Conservation (phyloP, 805 yeast genomes). For the Torulaspora maleeae region DNA sequence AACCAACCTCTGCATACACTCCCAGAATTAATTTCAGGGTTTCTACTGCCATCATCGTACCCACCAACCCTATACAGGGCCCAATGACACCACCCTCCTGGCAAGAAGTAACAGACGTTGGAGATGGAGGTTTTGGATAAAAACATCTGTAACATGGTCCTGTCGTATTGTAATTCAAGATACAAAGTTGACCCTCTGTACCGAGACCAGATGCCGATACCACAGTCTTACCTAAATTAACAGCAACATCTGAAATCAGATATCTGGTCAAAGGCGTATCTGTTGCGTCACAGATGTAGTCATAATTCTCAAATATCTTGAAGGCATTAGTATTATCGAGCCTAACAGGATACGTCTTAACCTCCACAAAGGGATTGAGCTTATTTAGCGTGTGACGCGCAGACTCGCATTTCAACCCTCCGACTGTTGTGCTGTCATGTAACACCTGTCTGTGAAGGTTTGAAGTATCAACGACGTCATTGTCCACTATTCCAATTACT, state of each 20-base stretch:
- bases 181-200: slow-evolving; percentile 83
- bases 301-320: slow-evolving; percentile 58
- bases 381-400: slow-evolving; percentile 52
- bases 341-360: slow-evolving; percentile 49
- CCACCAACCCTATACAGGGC: slow-evolving; percentile 92
- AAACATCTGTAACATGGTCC: slow-evolving; percentile 97
- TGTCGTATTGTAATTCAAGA: slow-evolving; percentile 55
- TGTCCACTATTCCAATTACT: slow-evolving; percentile 76
- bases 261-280: slow-evolving; percentile 89
- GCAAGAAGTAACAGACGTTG: slow-evolving; percentile 76
- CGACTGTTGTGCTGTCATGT: slow-evolving; percentile 64
- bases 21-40: slow-evolving; percentile 68
- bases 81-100: slow-evolving; percentile 93
- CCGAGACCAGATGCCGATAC: slow-evolving; percentile 90
- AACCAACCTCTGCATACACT: slow-evolving; percentile 46
- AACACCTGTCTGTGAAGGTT: slow-evolving; percentile 87
- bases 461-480: slow-evolving; percentile 76
- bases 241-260: slow-evolving; percentile 79
- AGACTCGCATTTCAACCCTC: slow-evolving; percentile 71
- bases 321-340: slow-evolving; percentile 57
- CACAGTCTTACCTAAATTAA: slow-evolving; percentile 59
- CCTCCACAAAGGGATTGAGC: slow-evolving; percentile 65
- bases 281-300: slow-evolving; percentile 84
- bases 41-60: slow-evolving; percentile 84
- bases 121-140: slow-evolving; percentile 86